Percentiles rank a stretch among this genome's conserved stretches.
These are phyloP conservation scores for Citrus cavaleriei DNA, from an alignment of 345 rosid genomes.

Conservation along the genomic window DNA sequence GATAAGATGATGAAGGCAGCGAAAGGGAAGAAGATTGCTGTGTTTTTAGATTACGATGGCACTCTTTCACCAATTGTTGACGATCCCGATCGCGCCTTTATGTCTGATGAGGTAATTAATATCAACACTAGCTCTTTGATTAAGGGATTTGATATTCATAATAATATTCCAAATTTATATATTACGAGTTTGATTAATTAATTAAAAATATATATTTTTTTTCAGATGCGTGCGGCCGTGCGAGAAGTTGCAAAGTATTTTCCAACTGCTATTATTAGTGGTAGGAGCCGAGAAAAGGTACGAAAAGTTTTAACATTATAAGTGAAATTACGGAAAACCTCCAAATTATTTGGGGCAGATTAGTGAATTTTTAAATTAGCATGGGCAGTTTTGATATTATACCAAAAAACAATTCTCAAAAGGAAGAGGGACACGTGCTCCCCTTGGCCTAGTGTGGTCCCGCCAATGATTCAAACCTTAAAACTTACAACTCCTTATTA, in stretches of 20 bases:
- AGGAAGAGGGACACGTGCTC: too few species aligned
- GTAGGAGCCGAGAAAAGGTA: slow-evolving; percentile 66
- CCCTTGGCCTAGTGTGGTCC: too few species aligned
- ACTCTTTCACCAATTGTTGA: slow-evolving; percentile 72
- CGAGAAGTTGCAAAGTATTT: slow-evolving; percentile 48
- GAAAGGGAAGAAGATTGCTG: slow-evolving; percentile 41
- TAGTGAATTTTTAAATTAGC: too few species aligned
- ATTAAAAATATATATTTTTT: neutral
- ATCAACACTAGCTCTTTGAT: neutral
- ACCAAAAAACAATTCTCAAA: too few species aligned
- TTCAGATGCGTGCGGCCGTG: slow-evolving; percentile 66
- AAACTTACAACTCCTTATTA: neutral
- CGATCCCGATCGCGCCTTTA: slow-evolving; percentile 56
- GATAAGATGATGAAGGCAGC: slow-evolving; percentile 46
- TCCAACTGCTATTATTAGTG: slow-evolving; percentile 65
- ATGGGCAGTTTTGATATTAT: too few species aligned
- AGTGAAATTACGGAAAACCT: too few species aligned
- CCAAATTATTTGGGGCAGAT: too few species aligned
- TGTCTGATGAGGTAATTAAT: slow-evolving; percentile 53
- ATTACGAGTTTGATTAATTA: neutral
- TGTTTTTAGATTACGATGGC: slow-evolving; percentile 71
- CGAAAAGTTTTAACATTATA: too few species aligned
- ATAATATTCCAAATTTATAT: neutral
- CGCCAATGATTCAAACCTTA: too few species aligned
- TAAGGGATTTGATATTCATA: neutral